Base-by-base conservation (phyloP, 2,329 filamentous ascomycete genomes). In the Hyphodiscus sp. region DNA sequence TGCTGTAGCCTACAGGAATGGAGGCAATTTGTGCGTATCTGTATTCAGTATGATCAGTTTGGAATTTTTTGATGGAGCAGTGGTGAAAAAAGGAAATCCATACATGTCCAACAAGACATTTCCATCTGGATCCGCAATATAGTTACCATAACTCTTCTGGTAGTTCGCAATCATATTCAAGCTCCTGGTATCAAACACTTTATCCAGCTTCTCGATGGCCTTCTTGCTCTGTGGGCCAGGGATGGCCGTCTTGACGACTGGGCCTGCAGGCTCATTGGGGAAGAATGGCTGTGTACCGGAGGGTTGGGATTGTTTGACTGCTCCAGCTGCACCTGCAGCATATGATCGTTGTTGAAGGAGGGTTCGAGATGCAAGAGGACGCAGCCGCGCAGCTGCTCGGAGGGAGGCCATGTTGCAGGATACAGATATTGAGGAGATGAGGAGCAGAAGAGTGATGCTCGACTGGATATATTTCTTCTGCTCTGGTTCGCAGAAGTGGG, bases 1-100 rank as follows among this genome's bases (percentile, higher is more conserved):
- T 91, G 77, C 86, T 91, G 78, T 92, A 91, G 58, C 88, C 88
- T 47, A 92, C 82, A 10, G 88, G 86, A 62, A 92, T 91, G 20
- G 87, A 91, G 54, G 88, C 88, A 67, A 92, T 91, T 71, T 91
- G 88, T 49, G 88, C 85, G 70, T 89, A 89, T 52, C 80, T 82
- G 58, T 20, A 26, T 41, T 4, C 47, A 33, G 46, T 47, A 47
- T 29, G 44, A 26, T 23, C 33, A 8, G 41, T 1, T 7, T 4
- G 4, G 23, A 26, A 26, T 3, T 26, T 8, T 26, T 8, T 26
- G 23, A 8, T 26, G 23, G 8, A 26, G 23, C 23, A 26, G 8
- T 26, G 23, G 7, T 15, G 30, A n/a, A 33, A 16, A 6, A 38
- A 18, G 6, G 41, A 18, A 26, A 16, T 19, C 69, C 71, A 50